phyloP scores from a whole-genome alignment of 169 alveolate genomes.

The Plasmodium falciparum region DNA sequence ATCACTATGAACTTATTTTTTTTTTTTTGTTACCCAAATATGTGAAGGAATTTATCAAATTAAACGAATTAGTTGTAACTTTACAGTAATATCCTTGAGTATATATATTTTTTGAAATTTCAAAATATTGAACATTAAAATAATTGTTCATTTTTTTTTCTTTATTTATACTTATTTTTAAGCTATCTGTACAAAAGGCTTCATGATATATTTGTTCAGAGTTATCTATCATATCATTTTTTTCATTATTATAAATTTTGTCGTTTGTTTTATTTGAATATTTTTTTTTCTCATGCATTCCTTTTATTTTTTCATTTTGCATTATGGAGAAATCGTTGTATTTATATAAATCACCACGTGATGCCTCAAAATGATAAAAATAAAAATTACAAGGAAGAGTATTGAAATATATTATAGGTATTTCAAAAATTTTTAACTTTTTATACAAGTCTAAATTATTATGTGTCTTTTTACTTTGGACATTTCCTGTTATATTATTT shows the following conservation, averaged over 20 bases:
- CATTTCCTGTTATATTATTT: neutral
- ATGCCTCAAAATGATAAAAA: constrained; percentile 58
- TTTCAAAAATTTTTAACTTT: constrained; percentile 29
- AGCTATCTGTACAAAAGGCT: constrained; percentile 52
- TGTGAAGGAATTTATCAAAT: constrained; percentile 63
- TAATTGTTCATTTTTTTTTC: constrained; percentile 7
- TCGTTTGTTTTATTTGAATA: too few species aligned
- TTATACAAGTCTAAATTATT: constrained; percentile 21
- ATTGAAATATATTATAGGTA: constrained; percentile 33
- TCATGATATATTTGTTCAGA: constrained; percentile 14
- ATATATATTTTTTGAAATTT: constrained; percentile 24
- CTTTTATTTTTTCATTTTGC: neutral
- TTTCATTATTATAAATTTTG: neutral
- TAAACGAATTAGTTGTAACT: constrained; percentile 45
- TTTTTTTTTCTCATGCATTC: neutral
- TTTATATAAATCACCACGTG: constrained; percentile 51
- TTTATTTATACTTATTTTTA: constrained; percentile 41
- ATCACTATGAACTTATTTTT: neutral
- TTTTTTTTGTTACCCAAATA: constrained; percentile 32
- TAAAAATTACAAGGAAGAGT: constrained; percentile 62
- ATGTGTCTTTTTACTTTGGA: neutral
- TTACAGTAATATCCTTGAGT: constrained; percentile 52
- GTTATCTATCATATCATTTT: neutral
- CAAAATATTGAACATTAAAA: constrained; percentile 57
- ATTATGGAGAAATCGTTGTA: constrained; percentile 4